phyloP scores from a whole-genome alignment of 208 protist genomes.

The Leishmania turanica region DNA sequence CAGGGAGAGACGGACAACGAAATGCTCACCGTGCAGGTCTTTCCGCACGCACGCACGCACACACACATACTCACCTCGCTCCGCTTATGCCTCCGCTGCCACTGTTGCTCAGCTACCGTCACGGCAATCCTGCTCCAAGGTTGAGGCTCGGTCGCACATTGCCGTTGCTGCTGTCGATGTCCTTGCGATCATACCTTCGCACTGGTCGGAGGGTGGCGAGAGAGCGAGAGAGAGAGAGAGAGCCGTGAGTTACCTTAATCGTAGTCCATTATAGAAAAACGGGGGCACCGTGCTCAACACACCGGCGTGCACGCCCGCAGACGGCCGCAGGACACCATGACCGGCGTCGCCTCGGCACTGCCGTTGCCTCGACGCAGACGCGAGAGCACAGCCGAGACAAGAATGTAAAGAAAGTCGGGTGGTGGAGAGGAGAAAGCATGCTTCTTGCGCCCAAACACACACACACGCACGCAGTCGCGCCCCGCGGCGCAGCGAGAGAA shows the following conservation, averaged over 20 bases:
- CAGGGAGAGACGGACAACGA: not conserved
- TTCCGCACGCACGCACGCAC: not conserved
- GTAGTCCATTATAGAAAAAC: not conserved
- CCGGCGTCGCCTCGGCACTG: not conserved
- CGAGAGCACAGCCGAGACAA: not conserved
- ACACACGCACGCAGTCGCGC: not conserved
- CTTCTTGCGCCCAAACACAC: not conserved
- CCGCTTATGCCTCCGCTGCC: not conserved
- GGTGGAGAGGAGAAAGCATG: not conserved
- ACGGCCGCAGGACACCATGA: not conserved
- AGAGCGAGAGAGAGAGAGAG: not conserved
- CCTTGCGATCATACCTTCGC: not conserved
- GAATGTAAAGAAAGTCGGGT: not conserved
- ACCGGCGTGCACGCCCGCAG: not conserved
- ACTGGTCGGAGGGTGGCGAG: not conserved
- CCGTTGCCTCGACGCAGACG: not conserved
- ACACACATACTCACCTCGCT: not conserved
- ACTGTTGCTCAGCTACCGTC: not conserved
- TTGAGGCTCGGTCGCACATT: not conserved
- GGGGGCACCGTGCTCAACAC: not conserved
- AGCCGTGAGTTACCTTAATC: not conserved
- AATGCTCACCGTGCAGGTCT: not conserved
- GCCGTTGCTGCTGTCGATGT: not conserved
- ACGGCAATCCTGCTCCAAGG: not conserved
- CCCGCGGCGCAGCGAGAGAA: not conserved